Evolutionary conservation across 306 rosid genomes (phyloP), one percentile per base, ranked within the genome.

Genomic region (Vigna unguiculata): DNA sequence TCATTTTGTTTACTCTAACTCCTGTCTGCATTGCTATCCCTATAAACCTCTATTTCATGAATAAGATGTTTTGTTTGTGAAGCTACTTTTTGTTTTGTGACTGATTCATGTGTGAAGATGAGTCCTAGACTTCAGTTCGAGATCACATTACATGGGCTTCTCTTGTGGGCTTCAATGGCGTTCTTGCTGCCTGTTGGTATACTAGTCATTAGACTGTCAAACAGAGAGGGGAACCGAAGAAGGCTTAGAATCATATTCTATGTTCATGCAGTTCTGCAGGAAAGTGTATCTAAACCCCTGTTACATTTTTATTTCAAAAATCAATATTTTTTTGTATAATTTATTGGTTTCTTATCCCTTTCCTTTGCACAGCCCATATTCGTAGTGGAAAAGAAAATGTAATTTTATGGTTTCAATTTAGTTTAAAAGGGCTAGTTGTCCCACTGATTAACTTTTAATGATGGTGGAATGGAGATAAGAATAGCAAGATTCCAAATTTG

Each of bases 161-260:
- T 92, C 51, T 81, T 88, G 30, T 92, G 96, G 97, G 87, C 86
- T 81, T 92, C 96, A 77, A 81, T 92, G 93, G 97, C 96, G 57
- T 84, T 92, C 83, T 85, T 92, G 81, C 87, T 88, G 91, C 97
- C 96, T 51, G 43, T 87, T 70, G 97, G 97, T 60, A 80, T 92
- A 78, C 88, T 90, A 51, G 71, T 85, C 8, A 88, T 90, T 46
- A 69, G 96, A 84, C 62, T 90, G 84, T 86, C 96, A 45, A 86
- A 81, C 61, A 83, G 87, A 70, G 87, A 74, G 67, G 79, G 82
- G 47, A 84, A 87, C 83, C 79, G 82, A 82, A 85, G 89, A 83
- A 92, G 87, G 82, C 89, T 84, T 38, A 90, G 77, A 75, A 65
- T 84, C 51, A 69, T 83, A 7, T 84, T 92, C 81, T 85, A 85